Base-by-base conservation (phyloP, 176 grass and related monocot genomes). In the Alloteropsis semialata region DNA sequence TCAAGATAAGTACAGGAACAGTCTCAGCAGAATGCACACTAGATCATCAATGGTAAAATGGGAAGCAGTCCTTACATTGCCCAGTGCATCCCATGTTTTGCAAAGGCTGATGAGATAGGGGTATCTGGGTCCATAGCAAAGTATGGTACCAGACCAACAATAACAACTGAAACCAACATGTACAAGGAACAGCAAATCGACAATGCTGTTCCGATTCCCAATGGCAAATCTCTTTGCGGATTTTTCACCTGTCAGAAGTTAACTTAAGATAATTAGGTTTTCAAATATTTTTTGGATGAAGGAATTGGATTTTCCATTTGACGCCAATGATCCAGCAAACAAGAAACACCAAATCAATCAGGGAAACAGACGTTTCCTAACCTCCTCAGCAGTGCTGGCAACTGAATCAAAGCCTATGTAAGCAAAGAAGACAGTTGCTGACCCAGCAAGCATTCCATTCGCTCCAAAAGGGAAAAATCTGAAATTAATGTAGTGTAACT, bases 111-210 rank as follows among this genome's bases (percentile, higher is more conserved):
- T 11, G 94, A 96, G 62, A 96, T 96, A 58, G 94, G 94, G 16
- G 93, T 96, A 75, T 96, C 91, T 39, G 84, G 94, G 60, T 96
- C 93, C 93, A 96, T 96, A 36, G 87, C 87, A 81, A 92, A 96
- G 72, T 93, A 96, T 50, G 93, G 93, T 49, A 96, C 93, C 51
- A 96, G 69, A 42, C 93, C 93, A 37, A 96, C 93, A 42, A 93
- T 92, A 21, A 96, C 93, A 82, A 84, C 21, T 54, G 93, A 96
- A 57, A 96, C 88, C 80, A 93, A 38, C 93, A 96, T 96, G 68
- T 96, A 96, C 42, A 96, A 84, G 57, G 92, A 61, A 79, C 90
- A 96, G 33, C 93, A 96, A 45, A 91, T 66, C 11, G 90, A 85
- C 54, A 92, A 56, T 32, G 88, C 63, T 50, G 75, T 88, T 81